These are phyloP conservation scores for Helminthosporium solani DNA, from an alignment of 2,329 filamentous ascomycete species.

Conservation along the genomic window DNA sequence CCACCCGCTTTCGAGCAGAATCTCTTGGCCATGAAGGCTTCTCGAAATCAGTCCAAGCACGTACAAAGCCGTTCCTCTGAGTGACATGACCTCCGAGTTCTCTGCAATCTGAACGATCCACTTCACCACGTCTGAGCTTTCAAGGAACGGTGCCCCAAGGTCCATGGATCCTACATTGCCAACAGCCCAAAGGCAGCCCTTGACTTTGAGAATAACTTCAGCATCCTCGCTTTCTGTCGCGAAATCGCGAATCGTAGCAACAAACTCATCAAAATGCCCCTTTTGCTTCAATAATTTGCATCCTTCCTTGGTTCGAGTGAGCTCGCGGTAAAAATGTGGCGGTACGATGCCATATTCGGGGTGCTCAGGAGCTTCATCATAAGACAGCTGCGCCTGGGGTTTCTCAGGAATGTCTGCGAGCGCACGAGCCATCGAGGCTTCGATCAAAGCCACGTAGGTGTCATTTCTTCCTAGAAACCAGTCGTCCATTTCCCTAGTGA, in stretches of 20 bases:
- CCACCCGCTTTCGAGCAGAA: constrained; percentile 87
- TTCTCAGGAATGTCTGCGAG: constrained; percentile 65
- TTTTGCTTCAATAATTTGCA: constrained; percentile 88
- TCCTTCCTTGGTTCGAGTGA: constrained; percentile 89
- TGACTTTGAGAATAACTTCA: constrained; percentile 88
- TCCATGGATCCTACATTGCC: constrained; percentile 99
- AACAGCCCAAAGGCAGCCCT: constrained; percentile 95
- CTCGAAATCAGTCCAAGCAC: constrained; percentile 90
- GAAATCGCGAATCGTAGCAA: constrained; percentile 81
- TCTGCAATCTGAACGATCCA: constrained; percentile 88
- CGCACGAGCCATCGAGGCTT: constrained; percentile 88
- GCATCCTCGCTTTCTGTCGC: constrained; percentile 80
- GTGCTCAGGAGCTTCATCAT: constrained; percentile 49
- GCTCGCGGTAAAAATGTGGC: constrained; percentile 96
- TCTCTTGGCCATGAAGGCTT: constrained; percentile 88
- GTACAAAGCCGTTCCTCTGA: constrained; percentile 95
- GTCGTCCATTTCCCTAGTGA: constrained; percentile 99
- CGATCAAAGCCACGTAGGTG: constrained; percentile 89
- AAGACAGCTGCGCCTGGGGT: constrained; percentile 48
- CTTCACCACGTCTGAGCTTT: constrained; percentile 83
- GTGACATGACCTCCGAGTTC: constrained; percentile 81
- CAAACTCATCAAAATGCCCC: constrained; percentile 94
- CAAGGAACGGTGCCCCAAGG: constrained; percentile 88
- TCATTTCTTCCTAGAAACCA: constrained; percentile 98
- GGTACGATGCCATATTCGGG: constrained; percentile 66